Evolutionary conservation across 164 flowering plant species (phyloP), one percentile per base, ranked within the genome.

Genomic region (Sedum album): DNA sequence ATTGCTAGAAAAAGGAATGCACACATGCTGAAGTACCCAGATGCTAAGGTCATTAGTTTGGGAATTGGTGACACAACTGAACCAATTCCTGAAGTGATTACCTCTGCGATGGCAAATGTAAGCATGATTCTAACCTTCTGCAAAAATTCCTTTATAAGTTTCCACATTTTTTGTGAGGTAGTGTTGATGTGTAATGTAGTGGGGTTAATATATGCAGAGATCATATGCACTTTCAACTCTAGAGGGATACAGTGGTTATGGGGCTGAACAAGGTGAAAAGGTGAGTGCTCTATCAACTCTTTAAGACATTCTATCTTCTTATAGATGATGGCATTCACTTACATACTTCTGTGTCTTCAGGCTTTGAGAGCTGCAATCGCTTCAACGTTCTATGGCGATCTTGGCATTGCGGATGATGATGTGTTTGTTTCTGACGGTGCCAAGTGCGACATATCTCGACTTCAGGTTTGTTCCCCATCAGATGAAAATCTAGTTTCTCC

Each of bases 341-440:
- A 21, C 10, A 20, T 18, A 61, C 73, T 57, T 66, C 72, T 60
- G 51, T 71, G 39, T 77, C n/a, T 79, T 70, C 84, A 94, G 99
- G 75, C 80, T 65, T 44, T 94, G 76, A 84, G 96, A 82, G 80
- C 84, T 75, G 82, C 86, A 38, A 82, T 94, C 76, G 92, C 89
- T 75, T 75, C 85, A 38, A 82, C 91, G 2, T 90, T 74, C 73
- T 94, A 91, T 65, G 72, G 73, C 0, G 77, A 76, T 70, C 83
- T 90, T 73, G 96, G 88, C 65, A 86, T 94, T 62, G 88, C 80
- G 48, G 88, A 81, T 46, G 84, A 76, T 74, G 98, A 93, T 65
- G 83, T 91, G 66, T 94, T 94, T 82, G 93, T 94, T 26, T 94
- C 99, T 31, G 97, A 91, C 84, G 99, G 99, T 57, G 97, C 99